phyloP scores from a whole-genome alignment of 768 basidiomycete genomes.

The Amanita muscaria region DNA sequence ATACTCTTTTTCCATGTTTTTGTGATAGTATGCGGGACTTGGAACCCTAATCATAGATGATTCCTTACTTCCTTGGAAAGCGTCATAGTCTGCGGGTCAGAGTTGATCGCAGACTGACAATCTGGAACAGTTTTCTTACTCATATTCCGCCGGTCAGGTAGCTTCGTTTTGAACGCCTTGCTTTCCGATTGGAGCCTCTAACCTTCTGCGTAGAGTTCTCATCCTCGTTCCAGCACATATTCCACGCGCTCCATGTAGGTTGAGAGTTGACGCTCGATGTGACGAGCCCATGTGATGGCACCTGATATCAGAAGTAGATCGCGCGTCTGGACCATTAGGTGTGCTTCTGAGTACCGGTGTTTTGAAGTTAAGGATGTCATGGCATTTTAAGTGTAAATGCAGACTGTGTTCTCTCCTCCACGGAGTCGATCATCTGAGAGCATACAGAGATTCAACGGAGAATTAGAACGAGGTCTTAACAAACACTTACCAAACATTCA shows the following conservation, averaged over 20 bases:
- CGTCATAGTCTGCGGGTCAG: slow-evolving; percentile 96
- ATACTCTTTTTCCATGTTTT: no score
- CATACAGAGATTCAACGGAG: not conserved
- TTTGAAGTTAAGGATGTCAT: slow-evolving; percentile 48
- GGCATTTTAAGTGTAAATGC: not conserved
- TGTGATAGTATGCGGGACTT: slow-evolving; percentile 93
- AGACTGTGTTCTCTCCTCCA: slow-evolving; percentile 92
- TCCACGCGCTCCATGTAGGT: slow-evolving; percentile 99
- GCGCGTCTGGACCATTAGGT: slow-evolving; percentile 98
- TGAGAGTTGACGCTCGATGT: slow-evolving; percentile 92
- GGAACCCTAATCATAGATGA: slow-evolving; percentile 90
- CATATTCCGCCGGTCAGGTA: slow-evolving; percentile 90
- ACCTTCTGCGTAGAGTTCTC: slow-evolving; percentile 99
- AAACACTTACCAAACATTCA: slow-evolving; percentile 78
- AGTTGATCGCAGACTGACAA: slow-evolving; percentile 86
- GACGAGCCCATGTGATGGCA: slow-evolving; percentile 98
- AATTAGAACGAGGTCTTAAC: not conserved
- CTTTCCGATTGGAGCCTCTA: slow-evolving; percentile 93
- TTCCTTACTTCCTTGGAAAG: slow-evolving; percentile 98
- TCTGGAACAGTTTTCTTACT: slow-evolving; percentile 91
- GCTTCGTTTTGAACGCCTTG: slow-evolving; percentile 87
- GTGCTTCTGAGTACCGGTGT: slow-evolving; percentile 92
- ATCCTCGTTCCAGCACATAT: slow-evolving; percentile 94
- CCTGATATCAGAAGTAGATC: slow-evolving; percentile 97
- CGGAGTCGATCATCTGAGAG: slow-evolving; percentile 91